Evolutionary conservation across 2,329 filamentous ascomycete species (phyloP), one percentile per base, ranked within the genome.

Genomic region (Alternaria consortialis): DNA sequence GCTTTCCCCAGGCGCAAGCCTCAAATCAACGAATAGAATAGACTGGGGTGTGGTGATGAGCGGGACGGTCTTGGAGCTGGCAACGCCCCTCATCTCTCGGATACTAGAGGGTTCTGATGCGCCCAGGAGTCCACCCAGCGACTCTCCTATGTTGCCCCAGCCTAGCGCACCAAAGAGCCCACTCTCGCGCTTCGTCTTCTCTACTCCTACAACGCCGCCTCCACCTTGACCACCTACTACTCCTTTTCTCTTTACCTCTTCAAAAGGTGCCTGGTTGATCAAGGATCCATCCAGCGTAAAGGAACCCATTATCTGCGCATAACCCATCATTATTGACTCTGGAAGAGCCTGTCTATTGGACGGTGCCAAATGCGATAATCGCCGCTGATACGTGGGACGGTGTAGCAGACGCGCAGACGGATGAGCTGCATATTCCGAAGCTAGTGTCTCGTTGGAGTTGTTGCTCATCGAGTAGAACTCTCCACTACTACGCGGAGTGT

Each of bases 391-490:
- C 37, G 69, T 40, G 5, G 69, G 58, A 40, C 67, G 66, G 29
- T 71, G 68, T 17, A 88, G 82, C 13, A 91, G 75, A 43, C 84
- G 80, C 43, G 79, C 83, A 70, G 74, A 80, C 17, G 81, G 75
- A 48, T 83, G 80, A 7, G 80, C 80, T 23, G 85, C 86, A 74
- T 97, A 96, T 78, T 98, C 95, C 0, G 95, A 99, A 11, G 90
- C 90, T 48, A 98, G 77, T 3, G 95, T 99, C 77, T 99, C 95
- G 15, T 91, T 92, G 7, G 95, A 98, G 74, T 97, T 91, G 76
- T 98, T 97, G 81, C 94, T 97, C 76, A 94, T 82, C 1, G 94
- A 94, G 78, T 97, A 98, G 72, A 98, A 96, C 73, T 99, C 95
- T 55, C 91, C 91, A 75, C 95, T 99, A 66, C 92, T 97, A 70